Percentiles rank a stretch among this genome's conserved stretches.
Evolutionary conservation across 1,284 basidiomycete genomes (phyloP).

Genomic region (Puccinia novopanici): DNA sequence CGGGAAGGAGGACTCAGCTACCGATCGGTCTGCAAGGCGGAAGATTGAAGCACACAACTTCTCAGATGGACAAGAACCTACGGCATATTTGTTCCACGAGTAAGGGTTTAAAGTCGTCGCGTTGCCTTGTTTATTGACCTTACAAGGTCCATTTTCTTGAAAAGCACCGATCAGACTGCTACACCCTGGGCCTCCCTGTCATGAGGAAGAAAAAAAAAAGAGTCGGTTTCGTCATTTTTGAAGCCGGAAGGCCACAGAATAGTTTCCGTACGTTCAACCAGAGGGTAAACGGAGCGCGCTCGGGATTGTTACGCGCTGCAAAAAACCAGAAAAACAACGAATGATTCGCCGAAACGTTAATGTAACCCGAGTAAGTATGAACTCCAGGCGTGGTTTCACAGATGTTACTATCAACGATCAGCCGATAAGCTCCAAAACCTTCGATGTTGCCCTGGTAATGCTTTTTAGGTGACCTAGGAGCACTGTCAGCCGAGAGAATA

Average conservation of each 20-base stretch:
- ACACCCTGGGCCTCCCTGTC: constrained; percentile 64
- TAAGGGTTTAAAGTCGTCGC: constrained; percentile 66
- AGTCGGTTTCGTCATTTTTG: constrained; percentile 63
- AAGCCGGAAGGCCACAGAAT: constrained; percentile 61
- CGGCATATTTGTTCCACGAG: constrained; percentile 68
- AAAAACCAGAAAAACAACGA: constrained; percentile 74
- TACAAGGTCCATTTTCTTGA: constrained; percentile 71
- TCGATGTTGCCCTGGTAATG: not conserved
- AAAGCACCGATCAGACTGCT: constrained; percentile 71
- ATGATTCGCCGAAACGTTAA: constrained; percentile 64
- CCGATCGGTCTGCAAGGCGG: not conserved
- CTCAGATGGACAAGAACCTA: not conserved
- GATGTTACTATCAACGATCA: constrained; percentile 65
- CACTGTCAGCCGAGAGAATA: constrained; percentile 1
- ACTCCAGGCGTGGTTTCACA: constrained; percentile 73
- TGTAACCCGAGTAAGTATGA: constrained; percentile 69
- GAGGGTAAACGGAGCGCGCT: constrained; percentile 66
- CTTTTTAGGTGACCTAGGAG: constrained; percentile 5
- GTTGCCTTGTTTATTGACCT: constrained; percentile 66
- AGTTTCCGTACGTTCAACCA: constrained; percentile 62
- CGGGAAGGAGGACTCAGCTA: not conserved
- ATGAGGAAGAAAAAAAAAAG: no score
- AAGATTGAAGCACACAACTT: not conserved
- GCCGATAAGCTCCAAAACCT: constrained; percentile 26
- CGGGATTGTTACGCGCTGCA: constrained; percentile 66